Evolutionary conservation across 768 basidiomycete genomes (phyloP), one percentile per base, ranked within the genome.

Genomic region (Tricholoma saponaceum): DNA sequence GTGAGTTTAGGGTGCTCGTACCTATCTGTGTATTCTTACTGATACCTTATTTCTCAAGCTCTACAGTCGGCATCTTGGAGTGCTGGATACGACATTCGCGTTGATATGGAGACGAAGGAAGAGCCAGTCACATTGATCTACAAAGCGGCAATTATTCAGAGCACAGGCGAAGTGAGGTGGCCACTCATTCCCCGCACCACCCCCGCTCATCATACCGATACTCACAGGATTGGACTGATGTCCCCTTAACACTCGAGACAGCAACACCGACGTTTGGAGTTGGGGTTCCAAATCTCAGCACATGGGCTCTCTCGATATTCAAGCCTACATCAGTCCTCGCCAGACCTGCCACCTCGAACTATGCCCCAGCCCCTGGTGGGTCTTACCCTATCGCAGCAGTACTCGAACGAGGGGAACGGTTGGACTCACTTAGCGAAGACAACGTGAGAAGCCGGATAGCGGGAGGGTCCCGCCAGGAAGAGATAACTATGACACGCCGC

Each of bases 71-170:
- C 71, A 3, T 66, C 58, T 20, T 43, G 44, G 44, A 47, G 18
- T 28, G 74, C 76, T 0, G 64, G 62, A 4, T 79, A 79, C 49
- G 79, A 79, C 55, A 72, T 79, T 9, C 71, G 76, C 6, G 76
- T 77, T 3, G 68, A 78, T 57, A 74, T 77, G 72, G 66, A 76
- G n/a, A 60, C 67, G 5, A 72, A 75, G 54, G 74, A 75, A 16
- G 68, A 67, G n/a, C 73, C 74, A 1, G 64, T 79, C 0, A 69
- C 62, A 2, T 55, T 79, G 25, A 68, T 71, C 3, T 79, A 79
- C 64, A 78, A 78, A 59, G 77, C 72, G 0, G 64, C 65, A 1
- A 75, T 79, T 50, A 69, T 62, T 0, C 78, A 79, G 55, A 69
- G 59, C 50, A 79, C 78, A 2, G 78, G 78, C 32, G 78, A 79